Percentiles rank a stretch among this genome's conserved stretches.
phyloP scores from a whole-genome alignment of 2,329 filamentous ascomycete species.

The Dactylellina sp. region DNA sequence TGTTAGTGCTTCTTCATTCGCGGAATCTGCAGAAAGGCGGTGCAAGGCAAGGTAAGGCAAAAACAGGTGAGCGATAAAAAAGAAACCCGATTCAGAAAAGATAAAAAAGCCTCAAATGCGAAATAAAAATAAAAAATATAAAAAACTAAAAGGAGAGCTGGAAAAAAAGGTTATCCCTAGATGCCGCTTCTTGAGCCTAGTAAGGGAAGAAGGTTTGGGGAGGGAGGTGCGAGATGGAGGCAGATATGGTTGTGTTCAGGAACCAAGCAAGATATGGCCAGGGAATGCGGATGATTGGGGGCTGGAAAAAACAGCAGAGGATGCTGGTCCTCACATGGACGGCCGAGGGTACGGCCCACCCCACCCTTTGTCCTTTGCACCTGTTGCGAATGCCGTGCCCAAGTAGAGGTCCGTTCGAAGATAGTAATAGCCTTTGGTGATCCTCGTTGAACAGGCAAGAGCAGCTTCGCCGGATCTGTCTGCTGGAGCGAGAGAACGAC shows the following conservation, averaged over 20 bases:
- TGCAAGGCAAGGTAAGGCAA: slow-evolving; percentile 25
- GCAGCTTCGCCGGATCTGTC: slow-evolving; percentile 54
- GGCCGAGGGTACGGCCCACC: slow-evolving; percentile 45
- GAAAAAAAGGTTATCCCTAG: slow-evolving; percentile 11
- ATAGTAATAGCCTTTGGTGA: slow-evolving; percentile 33
- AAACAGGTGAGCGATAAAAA: slow-evolving; percentile 48
- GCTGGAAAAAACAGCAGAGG: slow-evolving; percentile 38
- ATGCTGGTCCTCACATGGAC: slow-evolving; percentile 49
- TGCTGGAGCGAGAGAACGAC: slow-evolving; percentile 48
- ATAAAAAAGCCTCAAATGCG: slow-evolving; percentile 55
- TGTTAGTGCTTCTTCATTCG: slow-evolving; percentile 50
- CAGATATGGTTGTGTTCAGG: slow-evolving; percentile 55
- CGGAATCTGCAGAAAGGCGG: slow-evolving; percentile 51
- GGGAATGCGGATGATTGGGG: slow-evolving; percentile 52
- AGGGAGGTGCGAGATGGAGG: slow-evolving; percentile 43
- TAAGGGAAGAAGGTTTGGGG: slow-evolving; percentile 16
- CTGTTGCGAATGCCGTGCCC: slow-evolving; percentile 1
- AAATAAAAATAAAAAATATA: slow-evolving; percentile 34
- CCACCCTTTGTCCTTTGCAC: slow-evolving; percentile 45
- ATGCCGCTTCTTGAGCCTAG: slow-evolving; percentile 4
- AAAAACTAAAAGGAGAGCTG: no score
- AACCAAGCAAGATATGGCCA: slow-evolving; percentile 43
- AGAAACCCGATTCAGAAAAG: slow-evolving; percentile 45
- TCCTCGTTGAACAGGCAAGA: slow-evolving; percentile 32
- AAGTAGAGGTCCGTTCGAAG: slow-evolving; percentile 23